Evolutionary conservation across 441 rosid genomes (phyloP).

Genomic region (Adansonia grandidieri): DNA sequence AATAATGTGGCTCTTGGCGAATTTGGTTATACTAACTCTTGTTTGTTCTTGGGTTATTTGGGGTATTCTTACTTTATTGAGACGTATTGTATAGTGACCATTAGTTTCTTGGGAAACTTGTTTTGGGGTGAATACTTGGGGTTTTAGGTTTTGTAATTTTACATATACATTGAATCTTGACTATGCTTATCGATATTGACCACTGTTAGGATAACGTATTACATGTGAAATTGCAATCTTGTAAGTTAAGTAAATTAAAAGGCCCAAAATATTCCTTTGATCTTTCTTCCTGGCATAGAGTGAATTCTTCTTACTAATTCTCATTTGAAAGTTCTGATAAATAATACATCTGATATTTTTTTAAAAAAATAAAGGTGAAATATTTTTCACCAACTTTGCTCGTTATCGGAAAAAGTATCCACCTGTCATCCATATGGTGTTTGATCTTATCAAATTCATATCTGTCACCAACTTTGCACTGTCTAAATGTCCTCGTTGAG

Average conservation of each 20-base stretch:
- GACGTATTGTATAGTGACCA: background rate
- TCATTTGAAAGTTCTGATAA: constrained; percentile 8
- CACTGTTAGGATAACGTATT: background rate
- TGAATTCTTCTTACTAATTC: constrained; percentile 12
- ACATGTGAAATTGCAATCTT: constrained; percentile 10
- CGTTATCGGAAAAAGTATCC: background rate
- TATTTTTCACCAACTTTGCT: background rate
- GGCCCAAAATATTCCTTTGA: background rate
- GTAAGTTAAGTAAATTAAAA: background rate
- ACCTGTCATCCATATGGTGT: background rate
- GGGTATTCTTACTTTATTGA: background rate
- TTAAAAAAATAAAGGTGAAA: background rate
- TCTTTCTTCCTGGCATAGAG: background rate
- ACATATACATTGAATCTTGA: background rate
- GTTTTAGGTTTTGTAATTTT: background rate
- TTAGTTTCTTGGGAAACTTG: constrained; percentile 3
- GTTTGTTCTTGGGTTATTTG: background rate
- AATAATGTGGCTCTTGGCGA: background rate
- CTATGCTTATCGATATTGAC: background rate
- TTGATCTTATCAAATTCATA: background rate
- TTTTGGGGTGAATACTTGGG: background rate
- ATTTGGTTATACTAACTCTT: background rate
- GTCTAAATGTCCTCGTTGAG: background rate
- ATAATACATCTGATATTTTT: background rate
- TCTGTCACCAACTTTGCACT: background rate